Evolutionary conservation across 306 rosid species (phyloP).

Genomic region (Dryas alaskensis): DNA sequence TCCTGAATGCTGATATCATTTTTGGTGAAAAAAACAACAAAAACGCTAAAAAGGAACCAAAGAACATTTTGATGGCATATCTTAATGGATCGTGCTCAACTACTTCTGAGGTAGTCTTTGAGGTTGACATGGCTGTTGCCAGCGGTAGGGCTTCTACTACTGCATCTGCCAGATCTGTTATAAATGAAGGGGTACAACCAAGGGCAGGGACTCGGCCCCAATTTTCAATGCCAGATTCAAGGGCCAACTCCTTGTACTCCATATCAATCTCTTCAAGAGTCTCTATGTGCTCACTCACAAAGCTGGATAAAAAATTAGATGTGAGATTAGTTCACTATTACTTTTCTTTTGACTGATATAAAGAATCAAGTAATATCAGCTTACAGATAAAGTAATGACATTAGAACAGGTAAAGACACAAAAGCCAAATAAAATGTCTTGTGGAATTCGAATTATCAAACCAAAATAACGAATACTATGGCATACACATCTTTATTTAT

Average conservation of each 20-base stretch:
- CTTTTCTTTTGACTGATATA: not conserved
- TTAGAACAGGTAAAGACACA: too few species aligned
- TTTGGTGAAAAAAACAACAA: conserved; percentile 70
- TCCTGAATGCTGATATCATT: conserved; percentile 55
- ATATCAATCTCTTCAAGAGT: conserved; percentile 98
- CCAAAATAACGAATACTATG: too few species aligned
- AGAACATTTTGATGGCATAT: conserved; percentile 58
- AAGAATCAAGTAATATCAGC: not conserved
- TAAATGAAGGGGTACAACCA: conserved; percentile 77
- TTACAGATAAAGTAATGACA: not conserved
- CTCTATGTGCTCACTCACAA: conserved; percentile 98
- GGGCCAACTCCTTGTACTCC: conserved; percentile 91
- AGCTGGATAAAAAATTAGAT: conserved; percentile 46
- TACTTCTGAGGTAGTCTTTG: conserved; percentile 41
- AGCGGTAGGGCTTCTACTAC: conserved; percentile 91
- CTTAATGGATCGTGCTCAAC: conserved; percentile 47
- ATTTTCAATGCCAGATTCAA: conserved; percentile 85
- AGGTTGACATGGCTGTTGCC: conserved; percentile 59
- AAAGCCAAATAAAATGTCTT: too few species aligned
- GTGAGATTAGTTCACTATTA: not conserved
- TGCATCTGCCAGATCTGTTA: conserved; percentile 87
- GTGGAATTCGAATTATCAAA: too few species aligned
- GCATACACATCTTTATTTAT: too few species aligned
- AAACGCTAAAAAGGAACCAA: conserved; percentile 76
- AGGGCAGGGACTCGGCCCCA: conserved; percentile 99